These are phyloP conservation scores for Hymenoscyphus repandus DNA, from an alignment of 2,329 filamentous ascomycete species.

Conservation along the genomic window DNA sequence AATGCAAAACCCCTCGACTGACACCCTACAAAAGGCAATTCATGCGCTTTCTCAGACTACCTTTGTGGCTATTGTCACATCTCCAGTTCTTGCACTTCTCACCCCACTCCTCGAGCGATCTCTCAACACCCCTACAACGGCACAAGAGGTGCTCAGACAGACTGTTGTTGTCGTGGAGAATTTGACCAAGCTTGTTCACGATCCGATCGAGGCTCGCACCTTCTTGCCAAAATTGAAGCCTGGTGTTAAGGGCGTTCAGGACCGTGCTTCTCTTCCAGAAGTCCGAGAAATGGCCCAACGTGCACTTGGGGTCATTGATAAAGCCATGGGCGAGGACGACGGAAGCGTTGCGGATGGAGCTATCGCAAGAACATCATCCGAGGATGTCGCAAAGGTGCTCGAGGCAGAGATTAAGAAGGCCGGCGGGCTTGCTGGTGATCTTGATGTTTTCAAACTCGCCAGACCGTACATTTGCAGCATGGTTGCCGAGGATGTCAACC, in stretches of 20 bases:
- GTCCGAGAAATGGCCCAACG: slow-evolving; percentile 84
- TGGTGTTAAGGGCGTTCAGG: slow-evolving; percentile 82
- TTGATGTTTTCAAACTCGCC: slow-evolving; percentile 61
- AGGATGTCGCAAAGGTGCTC: slow-evolving; percentile 70
- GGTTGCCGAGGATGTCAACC: slow-evolving; percentile 83
- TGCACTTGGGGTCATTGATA: slow-evolving; percentile 81
- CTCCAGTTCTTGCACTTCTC: slow-evolving; percentile 86
- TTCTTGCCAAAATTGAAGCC: slow-evolving; percentile 94
- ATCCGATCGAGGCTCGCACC: slow-evolving; percentile 86
- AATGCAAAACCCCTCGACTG: slow-evolving; percentile 87
- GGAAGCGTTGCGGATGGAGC: slow-evolving; percentile 45
- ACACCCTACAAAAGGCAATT: slow-evolving; percentile 90
- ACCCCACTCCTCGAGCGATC: slow-evolving; percentile 93
- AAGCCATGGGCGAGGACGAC: slow-evolving; percentile 77
- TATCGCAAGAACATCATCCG: slow-evolving; percentile 60
- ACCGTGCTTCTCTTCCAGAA: slow-evolving; percentile 87
- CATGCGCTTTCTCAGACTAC: slow-evolving; percentile 95
- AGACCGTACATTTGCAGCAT: slow-evolving; percentile 75
- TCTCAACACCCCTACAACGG: slow-evolving; percentile 82
- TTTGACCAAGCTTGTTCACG: slow-evolving; percentile 95
- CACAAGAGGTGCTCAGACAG: slow-evolving; percentile 91
- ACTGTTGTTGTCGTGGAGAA: slow-evolving; percentile 97
- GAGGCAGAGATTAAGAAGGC: slow-evolving; percentile 71
- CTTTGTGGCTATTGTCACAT: slow-evolving; percentile 95
- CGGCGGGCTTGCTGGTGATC: slow-evolving; percentile 55